These are phyloP conservation scores for Erysimum cheiranthoides DNA, from an alignment of 345 rosid genomes.

Conservation along the genomic window DNA sequence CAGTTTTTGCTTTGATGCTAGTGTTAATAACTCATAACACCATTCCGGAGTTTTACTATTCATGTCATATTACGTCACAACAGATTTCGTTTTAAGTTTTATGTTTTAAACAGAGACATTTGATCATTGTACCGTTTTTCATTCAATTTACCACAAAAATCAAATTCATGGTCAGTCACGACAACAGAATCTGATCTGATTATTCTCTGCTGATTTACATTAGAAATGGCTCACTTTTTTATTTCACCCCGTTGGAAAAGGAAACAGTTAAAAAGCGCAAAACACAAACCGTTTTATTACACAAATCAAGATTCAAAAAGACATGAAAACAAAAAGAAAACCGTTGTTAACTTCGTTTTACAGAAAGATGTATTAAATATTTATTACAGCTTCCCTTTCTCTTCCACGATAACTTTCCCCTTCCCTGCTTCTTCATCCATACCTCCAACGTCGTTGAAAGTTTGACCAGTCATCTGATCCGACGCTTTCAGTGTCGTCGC, in stretches of 20 bases:
- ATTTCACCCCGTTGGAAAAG: neutral
- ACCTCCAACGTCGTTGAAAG: slow-evolving; percentile 72
- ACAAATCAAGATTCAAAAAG: neutral
- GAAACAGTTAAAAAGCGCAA: neutral
- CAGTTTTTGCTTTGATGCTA: neutral
- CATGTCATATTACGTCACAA: neutral
- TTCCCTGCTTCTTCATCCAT: slow-evolving; percentile 43
- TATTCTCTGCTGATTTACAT: too few species aligned
- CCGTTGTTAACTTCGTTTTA: neutral
- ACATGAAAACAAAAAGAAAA: neutral
- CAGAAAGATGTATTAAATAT: neutral
- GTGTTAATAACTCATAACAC: neutral
- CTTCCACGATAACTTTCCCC: slow-evolving; percentile 30
- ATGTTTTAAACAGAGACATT: neutral
- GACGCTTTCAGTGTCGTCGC: slow-evolving; percentile 54
- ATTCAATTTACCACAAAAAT: neutral
- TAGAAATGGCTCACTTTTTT: neutral
- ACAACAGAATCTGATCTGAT: neutral
- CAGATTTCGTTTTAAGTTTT: neutral
- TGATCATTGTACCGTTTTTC: too few species aligned
- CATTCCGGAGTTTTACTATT: neutral
- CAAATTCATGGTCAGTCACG: neutral
- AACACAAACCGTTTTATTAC: slow-evolving; percentile 25
- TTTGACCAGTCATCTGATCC: slow-evolving; percentile 67
- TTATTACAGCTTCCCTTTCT: slow-evolving; percentile 18